Evolutionary conservation across 78 protist genomes (phyloP), one percentile per base, ranked within the genome.

Genomic region (Thecamonas trahens): DNA sequence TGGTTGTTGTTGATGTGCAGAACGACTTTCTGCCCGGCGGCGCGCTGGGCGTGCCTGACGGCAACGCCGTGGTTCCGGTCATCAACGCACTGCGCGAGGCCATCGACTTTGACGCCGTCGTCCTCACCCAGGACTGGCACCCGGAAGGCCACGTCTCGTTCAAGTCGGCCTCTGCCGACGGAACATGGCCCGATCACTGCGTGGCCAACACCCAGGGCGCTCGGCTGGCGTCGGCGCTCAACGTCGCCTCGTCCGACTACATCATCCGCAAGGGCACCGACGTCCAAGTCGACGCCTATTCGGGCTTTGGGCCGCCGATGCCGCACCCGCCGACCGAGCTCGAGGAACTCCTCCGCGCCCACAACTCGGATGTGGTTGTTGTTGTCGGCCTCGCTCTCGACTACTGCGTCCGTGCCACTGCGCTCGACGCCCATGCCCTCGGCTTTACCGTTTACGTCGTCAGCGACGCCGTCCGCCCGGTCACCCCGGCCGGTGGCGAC

Each of bases 181-280:
- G 24, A 3, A 18, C 52, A 34, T 71, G 76, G 76, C 76, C 76
- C 17, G 76, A 15, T n/a, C 76, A 71, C 35, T 71, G 76, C 6
- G 38, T 71, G 50, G 28, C 44, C 3, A 26, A 26, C 34, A 28
- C 63, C 22, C 3, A 11, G 24, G 76, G 76, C 34, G 29, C 76
- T 3, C 39, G 52, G 6, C 20, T 55, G 15, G 61, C 37, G n/a
- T 45, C 60, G 20, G 47, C 4, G 34, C 31, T 71, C 24, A 3
- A 22, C 28, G 20, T 3, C 53, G n/a, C 2, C 15, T 8, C 15
- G 24, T 15, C 39, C 26, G 18, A 13, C 26, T 6, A 7, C 13
- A 11, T 55, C 20, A 24, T 71, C 38, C 31, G 4, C 29, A 71
- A 71, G 28, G 76, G 76, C n/a, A 55, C 14, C 14, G 5, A 55